Evolutionary conservation across 1,284 basidiomycete genomes (phyloP).

Genomic region (Malassezia sp.): DNA sequence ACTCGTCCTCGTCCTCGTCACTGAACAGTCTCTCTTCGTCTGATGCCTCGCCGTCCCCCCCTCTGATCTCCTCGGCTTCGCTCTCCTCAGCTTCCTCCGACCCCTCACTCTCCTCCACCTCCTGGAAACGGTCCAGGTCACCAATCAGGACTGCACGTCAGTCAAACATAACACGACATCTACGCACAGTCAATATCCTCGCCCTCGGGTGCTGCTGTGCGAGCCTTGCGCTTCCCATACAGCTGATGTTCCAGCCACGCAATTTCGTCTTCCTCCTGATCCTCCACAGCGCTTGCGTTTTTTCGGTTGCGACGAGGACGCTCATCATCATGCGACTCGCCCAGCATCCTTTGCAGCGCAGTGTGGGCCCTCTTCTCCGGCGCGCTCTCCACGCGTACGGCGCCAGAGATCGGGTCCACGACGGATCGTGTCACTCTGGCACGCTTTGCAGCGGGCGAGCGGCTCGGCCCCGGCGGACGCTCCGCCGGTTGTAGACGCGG

Average conservation of each 20-base stretch:
- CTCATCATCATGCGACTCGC: background rate
- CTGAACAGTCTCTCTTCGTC: constrained; percentile 4
- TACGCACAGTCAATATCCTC: constrained; percentile 25
- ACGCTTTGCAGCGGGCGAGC: too few species aligned
- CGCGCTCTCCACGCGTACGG: background rate
- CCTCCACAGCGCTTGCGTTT: constrained; percentile 32
- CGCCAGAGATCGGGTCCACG: constrained; percentile 13
- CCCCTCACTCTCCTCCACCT: constrained; percentile 7
- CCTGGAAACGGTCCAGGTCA: constrained; percentile 31
- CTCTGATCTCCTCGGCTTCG: background rate
- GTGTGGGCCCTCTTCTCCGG: background rate
- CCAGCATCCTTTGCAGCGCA: constrained; percentile 3
- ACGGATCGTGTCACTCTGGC: constrained; percentile 1
- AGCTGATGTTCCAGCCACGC: constrained; percentile 41
- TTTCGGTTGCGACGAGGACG: too few species aligned
- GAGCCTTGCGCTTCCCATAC: constrained; percentile 16
- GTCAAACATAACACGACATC: too few species aligned
- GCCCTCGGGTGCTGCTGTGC: constrained; percentile 17
- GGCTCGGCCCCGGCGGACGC: too few species aligned
- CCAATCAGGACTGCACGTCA: constrained; percentile 30
- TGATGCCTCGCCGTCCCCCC: background rate
- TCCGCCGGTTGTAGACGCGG: too few species aligned
- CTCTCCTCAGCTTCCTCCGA: constrained; percentile 7
- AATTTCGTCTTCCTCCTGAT: constrained; percentile 44
- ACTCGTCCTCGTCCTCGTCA: constrained; percentile 9